Base-by-base conservation (phyloP, 352 stramenopile species). In the Phytophthora sp. region DNA sequence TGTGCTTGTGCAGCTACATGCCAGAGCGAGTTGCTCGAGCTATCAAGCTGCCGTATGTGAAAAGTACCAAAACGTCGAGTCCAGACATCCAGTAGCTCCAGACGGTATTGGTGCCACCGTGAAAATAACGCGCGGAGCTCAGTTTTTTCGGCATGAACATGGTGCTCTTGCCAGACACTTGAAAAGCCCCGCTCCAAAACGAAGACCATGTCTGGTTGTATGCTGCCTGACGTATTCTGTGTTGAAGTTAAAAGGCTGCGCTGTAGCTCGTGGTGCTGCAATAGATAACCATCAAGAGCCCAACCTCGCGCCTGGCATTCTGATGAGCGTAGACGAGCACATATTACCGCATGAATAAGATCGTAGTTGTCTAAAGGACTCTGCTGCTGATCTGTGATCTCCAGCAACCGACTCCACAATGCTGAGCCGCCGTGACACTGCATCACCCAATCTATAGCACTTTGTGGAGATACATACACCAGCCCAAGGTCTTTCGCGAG, bases 291-390 rank as follows among this genome's bases (percentile, higher is more conserved):
- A 34, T 91, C 79, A 8, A 93, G 69, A 21, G 88, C 73, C 82
- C 82, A 93, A 15, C 84, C 84, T 46, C 63, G 48, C 5, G 62
- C 49, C 13, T 88, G 75, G 24, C 84, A 93, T 10, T 93, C 82
- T 3, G 79, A 76, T 2, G 76, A 81, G 17, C 75, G 72, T 35
- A 93, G 50, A 12, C 84, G 77, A 59, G 57, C 48, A 39, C 59
- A 54, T 15, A 92, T 66, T 0, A 66, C 80, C 11, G 76, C 69
- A 27, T 84, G 64, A 4, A 70, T 64, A 4, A 72, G 28, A 0
- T 45, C 53, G 6, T 41, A 17, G 37, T 82, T 68, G n/a, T 39
- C 18, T 30, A 60, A 24, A n/a, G 70, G 60, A 17, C 60, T 48
- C 10, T 46, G 21, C 3, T 61, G 45, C 13, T 52, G 42, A 17